These are phyloP conservation scores for Golubevia sp. DNA, from an alignment of 1,284 basidiomycete species.

Conservation along the genomic window DNA sequence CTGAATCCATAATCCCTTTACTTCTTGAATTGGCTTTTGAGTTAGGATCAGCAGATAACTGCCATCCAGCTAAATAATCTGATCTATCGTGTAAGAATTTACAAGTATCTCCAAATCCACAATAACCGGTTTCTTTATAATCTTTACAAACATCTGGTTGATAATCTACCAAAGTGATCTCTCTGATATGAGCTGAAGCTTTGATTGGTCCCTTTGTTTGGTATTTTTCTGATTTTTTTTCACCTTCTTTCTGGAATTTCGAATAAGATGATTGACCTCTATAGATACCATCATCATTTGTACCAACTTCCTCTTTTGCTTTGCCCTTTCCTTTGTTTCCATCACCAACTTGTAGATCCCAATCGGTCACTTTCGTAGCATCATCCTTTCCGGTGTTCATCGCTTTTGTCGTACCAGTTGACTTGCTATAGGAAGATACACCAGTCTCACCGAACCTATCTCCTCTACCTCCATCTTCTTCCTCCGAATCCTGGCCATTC, in stretches of 20 bases:
- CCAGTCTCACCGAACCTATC: constrained; percentile 17
- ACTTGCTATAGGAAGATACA: constrained; percentile 7
- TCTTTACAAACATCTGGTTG: constrained; percentile 60
- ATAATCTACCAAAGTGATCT: constrained; percentile 52
- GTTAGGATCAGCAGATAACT: no score
- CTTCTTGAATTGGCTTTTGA: constrained; percentile 14
- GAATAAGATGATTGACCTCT: constrained; percentile 45
- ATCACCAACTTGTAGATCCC: constrained; percentile 33
- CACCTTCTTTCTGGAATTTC: no score
- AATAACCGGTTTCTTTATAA: constrained; percentile 61
- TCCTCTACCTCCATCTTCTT: neutral
- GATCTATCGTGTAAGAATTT: constrained; percentile 58
- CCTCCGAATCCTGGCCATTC: no score
- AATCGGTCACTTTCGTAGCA: constrained; percentile 33
- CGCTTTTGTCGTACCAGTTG: constrained; percentile 4
- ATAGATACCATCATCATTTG: constrained; percentile 52
- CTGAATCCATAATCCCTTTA: constrained; percentile 8
- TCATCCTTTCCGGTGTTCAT: no score
- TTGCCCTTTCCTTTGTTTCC: neutral
- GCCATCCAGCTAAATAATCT: constrained; percentile 59
- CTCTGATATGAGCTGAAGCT: constrained; percentile 40
- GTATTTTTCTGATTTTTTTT: no score
- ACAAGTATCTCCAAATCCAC: constrained; percentile 59
- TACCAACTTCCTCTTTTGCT: no score
- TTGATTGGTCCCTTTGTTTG: constrained; percentile 11